Conservation (phyloP, 2,329 filamentous ascomycete genomes). For the Pseudocercospora fuligena region DNA sequence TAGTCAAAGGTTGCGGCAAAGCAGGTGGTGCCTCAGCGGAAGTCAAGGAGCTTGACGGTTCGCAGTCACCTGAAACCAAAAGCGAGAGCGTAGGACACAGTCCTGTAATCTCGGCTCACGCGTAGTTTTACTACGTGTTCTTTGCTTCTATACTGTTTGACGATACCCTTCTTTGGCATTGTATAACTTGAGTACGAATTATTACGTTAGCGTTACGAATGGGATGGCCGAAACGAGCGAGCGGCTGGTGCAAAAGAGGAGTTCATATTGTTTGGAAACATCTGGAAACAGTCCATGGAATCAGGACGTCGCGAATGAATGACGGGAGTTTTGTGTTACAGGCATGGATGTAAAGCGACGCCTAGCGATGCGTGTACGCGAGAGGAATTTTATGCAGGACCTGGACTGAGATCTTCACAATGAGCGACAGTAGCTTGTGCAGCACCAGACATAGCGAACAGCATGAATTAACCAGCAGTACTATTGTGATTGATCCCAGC, state of each 20-base stretch:
- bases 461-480: constrained; percentile 9
- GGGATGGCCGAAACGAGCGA: constrained; percentile 16
- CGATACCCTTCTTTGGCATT: constrained; percentile 33
- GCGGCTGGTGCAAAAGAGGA: constrained; percentile 7
- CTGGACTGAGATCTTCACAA: neutral
- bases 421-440: constrained; percentile 9
- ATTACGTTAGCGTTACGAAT: constrained; percentile 23
- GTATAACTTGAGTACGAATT: constrained; percentile 27
- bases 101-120: constrained; percentile 37
- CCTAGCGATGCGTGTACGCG: neutral
- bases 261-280: neutral
- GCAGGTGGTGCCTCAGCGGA: constrained; percentile 40
- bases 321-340: neutral
- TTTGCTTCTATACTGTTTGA: constrained; percentile 16
- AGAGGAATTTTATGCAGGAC: neutral
- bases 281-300: constrained; percentile 7
- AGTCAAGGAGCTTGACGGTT: constrained; percentile 43
- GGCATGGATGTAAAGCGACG: neutral
- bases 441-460: constrained; percentile 11
- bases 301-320: neutral
- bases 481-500: neutral
- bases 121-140: constrained; percentile 20
- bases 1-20: constrained; percentile 71
- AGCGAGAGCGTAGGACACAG: constrained; percentile 40
- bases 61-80: constrained; percentile 41